Evolutionary conservation across 139 green algal species (phyloP), one percentile per base, ranked within the genome.

Genomic region (Micractinium sp.): DNA sequence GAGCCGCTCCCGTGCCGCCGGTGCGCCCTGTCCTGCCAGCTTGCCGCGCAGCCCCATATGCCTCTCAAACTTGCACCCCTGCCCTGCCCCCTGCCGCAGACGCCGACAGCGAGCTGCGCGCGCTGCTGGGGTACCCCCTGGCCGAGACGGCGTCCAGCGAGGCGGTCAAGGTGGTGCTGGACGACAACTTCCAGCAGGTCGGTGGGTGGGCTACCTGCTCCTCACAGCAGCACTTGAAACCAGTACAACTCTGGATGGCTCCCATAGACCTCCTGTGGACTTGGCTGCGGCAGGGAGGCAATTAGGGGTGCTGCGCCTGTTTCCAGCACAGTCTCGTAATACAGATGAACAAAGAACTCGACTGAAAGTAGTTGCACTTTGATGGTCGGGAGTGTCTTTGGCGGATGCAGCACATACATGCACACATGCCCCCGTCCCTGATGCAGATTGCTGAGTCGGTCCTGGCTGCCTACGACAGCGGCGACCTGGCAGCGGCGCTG

Each of bases 91-190:
- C 47, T 77, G 19, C 36, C 25, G 15, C 83, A 87, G 90, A 92
- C 23, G 93, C 90, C 18, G 93, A 96, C 56, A 41, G 76, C 15
- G 92, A 96, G 90, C 85, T 99, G 79, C 74, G 90, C 41, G 84
- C 88, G 18, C 90, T 98, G 79, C 93, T 99, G 89, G 76, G n/a
- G 20, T 99, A 98, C 93, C 97, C 97, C 5, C 92, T 99, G 66
- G 91, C 90, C 33, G 94, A 97, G n/a, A 99, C 96, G 4, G 47
- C 98, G 53, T 91, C 90, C 16, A 90, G 82, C 3, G 91, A 93
- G 4, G 93, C 91, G 7, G 94, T 91, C 20, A 90, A 95, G 93
- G 56, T 85, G 0, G 89, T 97, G 56, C 27, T 89, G 74, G 85
- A 80, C 3, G 85, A 89, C 85, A 77, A 77, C 75, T 89, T 89